A percentile compares a stretch with the other conserved stretches of the same genome.
phyloP scores from a whole-genome alignment of 2,329 filamentous ascomycete genomes.

The Akanthomyces uredinophilus region DNA sequence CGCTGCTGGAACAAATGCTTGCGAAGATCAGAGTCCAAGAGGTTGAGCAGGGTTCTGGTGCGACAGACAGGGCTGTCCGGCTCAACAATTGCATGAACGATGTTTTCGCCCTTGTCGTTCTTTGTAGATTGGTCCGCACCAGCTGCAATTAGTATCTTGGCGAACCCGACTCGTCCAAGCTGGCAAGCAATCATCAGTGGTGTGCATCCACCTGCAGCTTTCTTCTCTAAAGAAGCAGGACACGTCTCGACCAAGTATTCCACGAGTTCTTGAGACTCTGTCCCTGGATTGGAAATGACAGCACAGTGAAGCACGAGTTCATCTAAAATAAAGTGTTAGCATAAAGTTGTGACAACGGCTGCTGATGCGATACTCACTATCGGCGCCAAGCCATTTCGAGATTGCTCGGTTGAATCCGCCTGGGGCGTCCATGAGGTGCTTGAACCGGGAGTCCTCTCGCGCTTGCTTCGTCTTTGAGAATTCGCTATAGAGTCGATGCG shows the following conservation, averaged over 20 bases:
- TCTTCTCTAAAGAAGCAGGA: constrained; percentile 59
- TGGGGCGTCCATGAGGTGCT: constrained; percentile 52
- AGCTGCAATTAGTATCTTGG: constrained; percentile 57
- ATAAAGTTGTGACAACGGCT: not conserved
- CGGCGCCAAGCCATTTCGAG: constrained; percentile 54
- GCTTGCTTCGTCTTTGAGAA: constrained; percentile 58
- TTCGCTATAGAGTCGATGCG: constrained; percentile 61
- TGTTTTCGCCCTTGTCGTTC: constrained; percentile 57
- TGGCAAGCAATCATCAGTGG: constrained; percentile 64
- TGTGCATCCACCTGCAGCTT: constrained; percentile 53
- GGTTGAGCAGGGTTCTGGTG: constrained; percentile 45
- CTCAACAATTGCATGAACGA: constrained; percentile 56
- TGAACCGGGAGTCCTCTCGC: constrained; percentile 56
- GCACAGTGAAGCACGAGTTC: constrained; percentile 64
- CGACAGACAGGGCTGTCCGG: constrained; percentile 28
- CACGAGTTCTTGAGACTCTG: constrained; percentile 49
- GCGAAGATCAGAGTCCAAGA: constrained; percentile 55
- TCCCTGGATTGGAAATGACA: constrained; percentile 40
- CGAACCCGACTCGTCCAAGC: constrained; percentile 47
- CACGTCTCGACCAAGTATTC: constrained; percentile 59
- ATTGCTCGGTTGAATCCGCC: constrained; percentile 62
- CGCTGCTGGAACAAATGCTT: constrained; percentile 55
- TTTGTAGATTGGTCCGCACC: constrained; percentile 66
- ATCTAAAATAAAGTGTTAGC: constrained; percentile 20
- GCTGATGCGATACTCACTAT: constrained; percentile 43